Percentiles rank a stretch among this genome's conserved stretches.
These are phyloP conservation scores for Paramyrothecium sp. DNA, from an alignment of 2,329 filamentous ascomycete species.

Conservation along the genomic window DNA sequence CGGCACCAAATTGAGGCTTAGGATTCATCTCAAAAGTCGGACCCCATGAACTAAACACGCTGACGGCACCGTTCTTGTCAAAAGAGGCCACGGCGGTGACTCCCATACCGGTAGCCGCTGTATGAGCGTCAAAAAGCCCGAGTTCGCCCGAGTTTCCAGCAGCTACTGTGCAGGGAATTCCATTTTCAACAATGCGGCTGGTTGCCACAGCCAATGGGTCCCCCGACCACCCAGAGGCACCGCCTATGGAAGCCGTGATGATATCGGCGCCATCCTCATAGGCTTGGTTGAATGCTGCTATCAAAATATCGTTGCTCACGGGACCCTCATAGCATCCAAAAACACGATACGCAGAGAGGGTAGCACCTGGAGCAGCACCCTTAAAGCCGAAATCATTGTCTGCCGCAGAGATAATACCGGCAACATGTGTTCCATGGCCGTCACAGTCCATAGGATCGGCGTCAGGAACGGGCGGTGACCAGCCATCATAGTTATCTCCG, in stretches of 20 bases:
- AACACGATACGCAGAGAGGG: constrained; percentile 51
- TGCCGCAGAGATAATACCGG: constrained; percentile 59
- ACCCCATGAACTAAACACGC: constrained; percentile 12
- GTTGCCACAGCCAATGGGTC: background rate
- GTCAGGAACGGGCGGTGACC: constrained; percentile 32
- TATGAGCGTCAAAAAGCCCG: background rate
- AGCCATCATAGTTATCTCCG: background rate
- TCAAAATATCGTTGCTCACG: constrained; percentile 49
- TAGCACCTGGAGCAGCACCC: constrained; percentile 52
- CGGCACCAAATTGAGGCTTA: constrained; percentile 15
- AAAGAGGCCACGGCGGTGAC: constrained; percentile 44
- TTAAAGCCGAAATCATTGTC: constrained; percentile 45
- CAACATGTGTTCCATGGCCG: constrained; percentile 58
- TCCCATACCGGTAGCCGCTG: constrained; percentile 36
- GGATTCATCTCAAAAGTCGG: constrained; percentile 12
- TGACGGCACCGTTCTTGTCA: constrained; percentile 24
- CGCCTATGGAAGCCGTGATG: constrained; percentile 49
- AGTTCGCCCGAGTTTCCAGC: background rate
- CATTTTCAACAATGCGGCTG: background rate
- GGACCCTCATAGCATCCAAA: constrained; percentile 46
- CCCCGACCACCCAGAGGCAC: background rate
- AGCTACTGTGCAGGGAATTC: background rate
- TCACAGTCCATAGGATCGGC: constrained; percentile 49
- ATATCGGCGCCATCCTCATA: constrained; percentile 54
- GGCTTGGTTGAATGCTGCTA: constrained; percentile 54